Evolutionary conservation across 768 basidiomycete species (phyloP), one percentile per base, ranked within the genome.

Genomic region (Mycena crocata): DNA sequence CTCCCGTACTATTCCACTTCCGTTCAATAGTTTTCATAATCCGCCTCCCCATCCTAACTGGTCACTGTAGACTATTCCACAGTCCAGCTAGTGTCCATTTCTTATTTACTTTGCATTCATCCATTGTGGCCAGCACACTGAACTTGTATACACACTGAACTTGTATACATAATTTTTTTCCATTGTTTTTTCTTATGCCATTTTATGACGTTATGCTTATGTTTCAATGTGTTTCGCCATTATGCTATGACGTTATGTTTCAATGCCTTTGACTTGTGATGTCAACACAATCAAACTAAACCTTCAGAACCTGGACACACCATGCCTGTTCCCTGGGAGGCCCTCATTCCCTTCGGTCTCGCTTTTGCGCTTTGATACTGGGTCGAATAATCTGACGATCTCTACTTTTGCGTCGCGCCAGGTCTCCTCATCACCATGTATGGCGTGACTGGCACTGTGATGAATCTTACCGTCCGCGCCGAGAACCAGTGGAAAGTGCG

Each of bases 261-360:
- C 28, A 31, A 1, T 52, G 23, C 26, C 40, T 34, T 42, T 42
- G 56, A 17, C 57, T 10, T 58, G 5, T 8, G 37, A 40, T 32
- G 15, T 31, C 34, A 64, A 64, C 30, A 50, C 46, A 48, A 49
- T 50, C 57, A 64, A 57, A 56, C 23, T n/a, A n/a, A n/a, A n/a
- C n/a, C n/a, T n/a, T n/a, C n/a, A 1, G 48, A 37, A 21, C 5
- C 32, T 40, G 26, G 13, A 56, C 24, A 34, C 58, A 84, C 70
- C 72, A 97, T 97, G 96, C 96, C 96, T 61, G 91, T 98, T 72
- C 96, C 96, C 71, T 98, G 93, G 92, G 96, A 99, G 83, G 95
- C 96, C 56, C 87, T 98, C 72, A 93, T 99, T 84, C 96, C 96
- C 50, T 96, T 96, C 75, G 96, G 96, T 96, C 44, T 75, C 64